Percentiles rank a stretch among this genome's conserved stretches.
Evolutionary conservation across 352 stramenopile genomes (phyloP).

Genomic region (Globisporangium cylindrosporum): DNA sequence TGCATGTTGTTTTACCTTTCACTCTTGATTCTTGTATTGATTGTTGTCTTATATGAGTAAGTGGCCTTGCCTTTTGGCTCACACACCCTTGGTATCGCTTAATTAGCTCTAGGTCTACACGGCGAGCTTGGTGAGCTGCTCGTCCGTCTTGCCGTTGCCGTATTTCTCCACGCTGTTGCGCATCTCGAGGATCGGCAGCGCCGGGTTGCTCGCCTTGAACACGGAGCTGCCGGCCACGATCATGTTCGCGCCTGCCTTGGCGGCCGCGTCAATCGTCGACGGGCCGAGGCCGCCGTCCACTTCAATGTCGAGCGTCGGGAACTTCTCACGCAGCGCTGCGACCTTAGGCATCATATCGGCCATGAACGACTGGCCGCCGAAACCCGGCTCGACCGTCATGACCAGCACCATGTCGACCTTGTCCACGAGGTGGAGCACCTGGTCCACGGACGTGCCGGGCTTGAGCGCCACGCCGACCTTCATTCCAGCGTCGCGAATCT

Average conservation of each 20-base stretch:
- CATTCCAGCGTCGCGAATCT: constrained; percentile 90
- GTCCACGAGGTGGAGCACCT: constrained; percentile 79
- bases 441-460: constrained; percentile 90
- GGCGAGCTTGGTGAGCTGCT: constrained; percentile 47
- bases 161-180: constrained; percentile 77
- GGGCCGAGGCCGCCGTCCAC: constrained; percentile 95
- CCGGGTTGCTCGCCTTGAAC: constrained; percentile 81
- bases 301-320: constrained; percentile 95
- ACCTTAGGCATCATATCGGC: constrained; percentile 95
- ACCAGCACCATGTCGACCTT: constrained; percentile 95
- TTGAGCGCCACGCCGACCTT: constrained; percentile 95
- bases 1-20: constrained; percentile 17
- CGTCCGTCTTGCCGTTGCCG: constrained; percentile 73
- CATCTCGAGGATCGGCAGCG: constrained; percentile 74
- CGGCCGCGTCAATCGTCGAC: constrained; percentile 92
- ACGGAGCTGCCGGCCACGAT: constrained; percentile 96
- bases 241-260: constrained; percentile 95
- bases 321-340: constrained; percentile 82
- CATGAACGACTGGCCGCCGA: constrained; percentile 98
- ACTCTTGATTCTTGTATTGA: neutral
- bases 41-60: neutral
- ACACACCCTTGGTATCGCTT: neutral
- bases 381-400: constrained; percentile 98
- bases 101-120: constrained; percentile 14
- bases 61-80: neutral